Conservation (phyloP, 2,329 filamentous ascomycete species). For the Xylaria sp. region DNA sequence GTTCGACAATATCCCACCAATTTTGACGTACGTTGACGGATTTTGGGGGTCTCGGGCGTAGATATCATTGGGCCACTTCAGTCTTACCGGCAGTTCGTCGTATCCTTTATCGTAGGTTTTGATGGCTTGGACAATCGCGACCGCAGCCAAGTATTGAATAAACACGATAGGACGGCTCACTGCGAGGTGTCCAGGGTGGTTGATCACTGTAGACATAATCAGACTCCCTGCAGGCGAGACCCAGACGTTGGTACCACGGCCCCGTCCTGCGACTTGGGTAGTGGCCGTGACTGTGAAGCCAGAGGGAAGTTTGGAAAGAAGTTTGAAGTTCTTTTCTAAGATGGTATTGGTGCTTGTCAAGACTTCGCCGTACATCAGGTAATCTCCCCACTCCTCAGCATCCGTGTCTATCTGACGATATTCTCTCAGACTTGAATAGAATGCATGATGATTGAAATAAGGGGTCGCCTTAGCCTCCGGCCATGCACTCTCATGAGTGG, state of each 20-base stretch:
- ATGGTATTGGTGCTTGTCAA: slow-evolving; percentile 95
- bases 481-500: slow-evolving; percentile 74
- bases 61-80: slow-evolving; percentile 99
- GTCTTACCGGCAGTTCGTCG: slow-evolving; percentile 77
- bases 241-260: slow-evolving; percentile 94
- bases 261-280: slow-evolving; percentile 86
- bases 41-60: slow-evolving; percentile 75
- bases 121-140: slow-evolving; percentile 87
- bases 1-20: slow-evolving; percentile 92
- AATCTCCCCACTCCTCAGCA: slow-evolving; percentile 76
- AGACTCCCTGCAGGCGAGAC: slow-evolving; percentile 87
- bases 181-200: slow-evolving; percentile 80
- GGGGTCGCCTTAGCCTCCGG: slow-evolving; percentile 81
- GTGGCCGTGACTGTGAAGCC: slow-evolving; percentile 92
- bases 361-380: slow-evolving; percentile 88
- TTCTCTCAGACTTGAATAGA: slow-evolving; percentile 75
- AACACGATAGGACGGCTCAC: slow-evolving; percentile 85
- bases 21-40: slow-evolving; percentile 77
- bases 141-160: slow-evolving; percentile 89
- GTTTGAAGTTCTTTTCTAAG: slow-evolving; percentile 85
- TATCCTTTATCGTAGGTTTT: slow-evolving; percentile 83
- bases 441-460: slow-evolving; percentile 85
- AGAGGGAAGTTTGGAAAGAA: slow-evolving; percentile 79
- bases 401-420: slow-evolving; percentile 71
- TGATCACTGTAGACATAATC: slow-evolving; percentile 89